Conservation (phyloP, 345 rosid species). For the Turnera subulata region DNA sequence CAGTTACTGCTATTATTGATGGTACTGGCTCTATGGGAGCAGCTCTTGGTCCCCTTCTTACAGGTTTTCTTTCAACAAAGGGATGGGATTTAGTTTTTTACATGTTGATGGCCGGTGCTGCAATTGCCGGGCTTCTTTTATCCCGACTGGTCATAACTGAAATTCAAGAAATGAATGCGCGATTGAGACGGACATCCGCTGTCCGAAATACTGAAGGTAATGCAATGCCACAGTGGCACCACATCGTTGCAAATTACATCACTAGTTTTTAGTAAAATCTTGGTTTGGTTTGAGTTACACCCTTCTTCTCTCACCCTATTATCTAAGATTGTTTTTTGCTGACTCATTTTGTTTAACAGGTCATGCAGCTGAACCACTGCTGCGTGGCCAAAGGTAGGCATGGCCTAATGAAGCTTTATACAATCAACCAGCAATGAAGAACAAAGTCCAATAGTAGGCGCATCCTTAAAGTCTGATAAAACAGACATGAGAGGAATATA, state of each 20-base stretch:
- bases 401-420: no score
- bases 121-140: not conserved
- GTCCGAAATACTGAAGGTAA: conserved; percentile 50
- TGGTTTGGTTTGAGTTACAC: not conserved
- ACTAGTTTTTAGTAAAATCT: not conserved
- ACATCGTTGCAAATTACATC: not conserved
- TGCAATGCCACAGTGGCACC: not conserved
- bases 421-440: no score
- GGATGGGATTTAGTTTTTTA: conserved; percentile 71
- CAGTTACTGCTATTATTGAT: conserved; percentile 82
- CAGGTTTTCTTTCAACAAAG: conserved; percentile 59
- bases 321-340: no score
- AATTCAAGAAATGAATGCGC: conserved; percentile 27
- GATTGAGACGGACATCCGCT: conserved; percentile 10
- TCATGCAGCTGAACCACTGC: no score
- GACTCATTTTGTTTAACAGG: no score
- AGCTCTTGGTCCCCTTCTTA: conserved; percentile 76
- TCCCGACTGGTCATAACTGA: not conserved
- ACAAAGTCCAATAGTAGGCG: no score
- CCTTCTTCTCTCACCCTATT: no score
- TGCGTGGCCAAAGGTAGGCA: no score
- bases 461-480: no score
- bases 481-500: no score
- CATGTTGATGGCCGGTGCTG: not conserved
- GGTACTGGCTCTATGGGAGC: conserved; percentile 90